Conservation (phyloP, 1,284 basidiomycete species). For the Inonotus obliquus region DNA sequence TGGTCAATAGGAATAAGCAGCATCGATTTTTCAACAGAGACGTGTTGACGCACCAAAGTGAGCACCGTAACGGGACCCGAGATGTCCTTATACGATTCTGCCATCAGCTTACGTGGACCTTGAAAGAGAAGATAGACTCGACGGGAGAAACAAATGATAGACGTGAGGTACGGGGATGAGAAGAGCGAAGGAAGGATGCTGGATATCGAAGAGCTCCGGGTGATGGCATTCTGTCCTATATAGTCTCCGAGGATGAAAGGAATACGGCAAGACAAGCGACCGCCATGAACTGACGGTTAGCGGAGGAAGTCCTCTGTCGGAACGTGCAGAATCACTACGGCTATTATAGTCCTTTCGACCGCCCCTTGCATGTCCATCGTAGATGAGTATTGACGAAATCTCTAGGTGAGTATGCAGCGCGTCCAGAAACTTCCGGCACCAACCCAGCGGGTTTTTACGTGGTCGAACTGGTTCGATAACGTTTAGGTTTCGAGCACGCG, state of each 20-base stretch:
- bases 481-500: too few relatives aligned
- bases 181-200: neutral
- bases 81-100: neutral
- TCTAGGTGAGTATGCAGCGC: too few relatives aligned
- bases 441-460: too few relatives aligned
- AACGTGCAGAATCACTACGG: too few relatives aligned
- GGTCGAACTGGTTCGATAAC: too few relatives aligned
- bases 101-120: neutral
- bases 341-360: too few relatives aligned
- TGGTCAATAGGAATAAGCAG: neutral
- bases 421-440: too few relatives aligned
- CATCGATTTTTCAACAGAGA: neutral
- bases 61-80: neutral
- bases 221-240: neutral
- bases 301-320: too few relatives aligned
- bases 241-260: neutral
- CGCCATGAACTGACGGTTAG: neutral
- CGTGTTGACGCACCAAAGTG: neutral
- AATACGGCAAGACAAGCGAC: neutral
- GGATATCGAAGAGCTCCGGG: too few relatives aligned
- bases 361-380: too few relatives aligned
- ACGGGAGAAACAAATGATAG: neutral
- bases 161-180: neutral
- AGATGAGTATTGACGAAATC: too few relatives aligned
- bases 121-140: too few relatives aligned